Base-by-base conservation (phyloP, 371 early-diverging fungal species). In the Rhizomucor miehei region DNA sequence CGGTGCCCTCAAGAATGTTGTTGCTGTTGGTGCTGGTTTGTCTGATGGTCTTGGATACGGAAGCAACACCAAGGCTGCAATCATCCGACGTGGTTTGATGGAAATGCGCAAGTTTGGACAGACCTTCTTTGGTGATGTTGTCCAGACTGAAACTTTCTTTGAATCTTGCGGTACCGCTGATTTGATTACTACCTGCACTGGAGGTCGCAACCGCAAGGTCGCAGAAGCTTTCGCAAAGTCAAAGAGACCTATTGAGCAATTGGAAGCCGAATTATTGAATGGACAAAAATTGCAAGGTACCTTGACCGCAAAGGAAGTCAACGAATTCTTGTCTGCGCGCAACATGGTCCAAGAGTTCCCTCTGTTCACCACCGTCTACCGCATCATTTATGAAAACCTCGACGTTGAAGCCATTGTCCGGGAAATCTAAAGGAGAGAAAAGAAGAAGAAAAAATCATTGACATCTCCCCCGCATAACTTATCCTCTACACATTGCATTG, bases 221-320 rank as follows among this genome's bases (percentile, higher is more conserved):
- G 93, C 93, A 14, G 94, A 93, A 68, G 95, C 93, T 11, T 88
- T 87, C 62, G 92, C 90, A 20, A 67, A 66, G 47, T 92, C 93
- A 20, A 92, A 90, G 54, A 91, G 92, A 78, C 73, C 91, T 8
- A 90, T 99, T 66, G 89, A 90, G 35, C 84, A 85, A 57, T 80
- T 98, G 19, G 98, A 99, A 66, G 62, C 80, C 51, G 94, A 95
- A 62, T 75, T 93, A 76, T 82, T 99, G 63, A 93, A 94, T 62
- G 98, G 98, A 34, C 98, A 98, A 65, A 98, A 99, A 76, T 80
- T 99, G 44, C 99, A 99, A 75, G 99, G 99, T 51, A 91, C 96
- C 16, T 70, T 89, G 38, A 97, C 99, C 0, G 89, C 93, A 21
- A 76, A 88, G 68, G 95, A 97, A 71, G 88, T 98, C 44, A 77